These are phyloP conservation scores for Ampelomyces quisqualis DNA, from an alignment of 2,329 filamentous ascomycete species.

Conservation along the genomic window DNA sequence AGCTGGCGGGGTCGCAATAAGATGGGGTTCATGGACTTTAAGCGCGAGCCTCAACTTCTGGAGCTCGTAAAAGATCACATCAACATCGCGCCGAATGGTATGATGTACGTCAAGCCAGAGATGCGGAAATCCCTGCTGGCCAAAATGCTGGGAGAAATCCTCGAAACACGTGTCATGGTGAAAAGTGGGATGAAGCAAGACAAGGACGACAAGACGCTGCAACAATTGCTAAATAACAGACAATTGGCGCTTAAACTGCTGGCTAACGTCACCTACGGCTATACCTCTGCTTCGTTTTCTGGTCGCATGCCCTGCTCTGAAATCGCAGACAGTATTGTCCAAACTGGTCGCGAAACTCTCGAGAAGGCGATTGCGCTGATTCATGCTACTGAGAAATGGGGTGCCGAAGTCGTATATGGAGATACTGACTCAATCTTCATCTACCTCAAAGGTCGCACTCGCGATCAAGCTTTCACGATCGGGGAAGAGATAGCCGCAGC, in stretches of 20 bases:
- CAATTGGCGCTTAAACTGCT: slow-evolving; percentile 93
- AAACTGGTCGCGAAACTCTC: slow-evolving; percentile 90
- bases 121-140: slow-evolving; percentile 88
- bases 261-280: slow-evolving; percentile 98
- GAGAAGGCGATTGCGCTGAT: slow-evolving; percentile 93
- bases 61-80: slow-evolving; percentile 79
- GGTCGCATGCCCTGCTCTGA: slow-evolving; percentile 97
- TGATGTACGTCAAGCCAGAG: slow-evolving; percentile 87
- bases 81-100: slow-evolving; percentile 92
- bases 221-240: slow-evolving; percentile 86
- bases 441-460: slow-evolving; percentile 81
- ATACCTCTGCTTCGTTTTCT: slow-evolving; percentile 94
- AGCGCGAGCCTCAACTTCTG: slow-evolving; percentile 71
- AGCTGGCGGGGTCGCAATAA: slow-evolving; percentile 91
- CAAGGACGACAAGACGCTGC: slow-evolving; percentile 81
- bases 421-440: slow-evolving; percentile 96
- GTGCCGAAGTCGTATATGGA: slow-evolving; percentile 94
- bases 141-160: slow-evolving; percentile 94
- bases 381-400: slow-evolving; percentile 83
- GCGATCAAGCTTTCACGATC: slow-evolving; percentile 85
- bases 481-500: slow-evolving; percentile 88
- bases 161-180: slow-evolving; percentile 96
- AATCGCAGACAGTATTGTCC: slow-evolving; percentile 96
- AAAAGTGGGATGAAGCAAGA: slow-evolving; percentile 95
- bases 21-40: slow-evolving; percentile 90